Base-by-base conservation (phyloP, 208 protist genomes). In the Naegleria lovaniensis region DNA sequence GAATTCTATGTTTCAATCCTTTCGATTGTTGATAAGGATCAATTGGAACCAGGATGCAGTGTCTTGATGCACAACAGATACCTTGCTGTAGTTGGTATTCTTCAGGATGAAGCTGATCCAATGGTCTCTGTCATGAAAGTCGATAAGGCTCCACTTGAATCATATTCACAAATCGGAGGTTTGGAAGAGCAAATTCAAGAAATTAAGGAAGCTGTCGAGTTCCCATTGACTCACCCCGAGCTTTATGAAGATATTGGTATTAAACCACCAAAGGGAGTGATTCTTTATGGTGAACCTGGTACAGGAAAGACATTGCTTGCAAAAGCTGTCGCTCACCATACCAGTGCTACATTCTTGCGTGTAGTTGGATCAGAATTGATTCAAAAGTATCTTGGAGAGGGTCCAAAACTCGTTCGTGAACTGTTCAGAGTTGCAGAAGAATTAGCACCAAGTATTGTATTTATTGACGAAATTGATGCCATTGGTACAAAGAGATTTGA, bases 391-490 rank as follows among this genome's bases (percentile, higher is more conserved):
- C 94, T 99, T 22, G 99, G 99, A 90, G 99, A 99, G 84, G 99
- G 99, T 33, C 99, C 99, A 36, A 99, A 99, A 95, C 95, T 99
- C 16, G 98, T 99, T 43, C 95, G 99, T 79, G 98, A 99, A 93
- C 94, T 99, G n/a, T 99, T 99, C 95, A 95, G 98, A 89, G 97
- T 99, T 5, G 99, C 99, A 1, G 98, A 99, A 93, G 98, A 99
- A 92, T 96, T 97, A 92, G 96, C 98, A 16, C 99, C 99, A 6
- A 97, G 98, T 40, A 99, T 99, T 93, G 98, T 99, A 79, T 99
- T 99, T 95, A 99, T 99, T 93, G 99, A 99, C 94, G 99, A 99
- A 93, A 99, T 99, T 91, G 99, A 99, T 95, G 99, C 99, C 19
- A 98, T 99, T 87, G 99, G 99, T 76, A 99, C 98, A 41, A 99